Percentiles rank a stretch among this genome's conserved stretches.
Evolutionary conservation across 331 rosid genomes (phyloP).

Genomic region (Cydonia oblonga): DNA sequence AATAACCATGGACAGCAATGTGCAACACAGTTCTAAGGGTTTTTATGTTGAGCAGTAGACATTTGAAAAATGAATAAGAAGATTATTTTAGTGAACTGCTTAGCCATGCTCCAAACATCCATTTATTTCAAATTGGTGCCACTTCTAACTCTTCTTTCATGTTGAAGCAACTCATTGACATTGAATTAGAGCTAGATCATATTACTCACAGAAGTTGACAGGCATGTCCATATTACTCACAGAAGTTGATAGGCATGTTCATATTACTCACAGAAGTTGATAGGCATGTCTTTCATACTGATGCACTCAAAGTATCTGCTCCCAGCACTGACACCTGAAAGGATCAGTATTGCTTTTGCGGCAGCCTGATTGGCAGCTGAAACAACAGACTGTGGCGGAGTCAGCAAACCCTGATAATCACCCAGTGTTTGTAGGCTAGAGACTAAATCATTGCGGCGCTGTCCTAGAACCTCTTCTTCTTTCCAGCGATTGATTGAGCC

Average conservation of each 20-base stretch:
- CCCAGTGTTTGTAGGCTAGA: constrained; percentile 81
- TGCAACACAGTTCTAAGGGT: not conserved
- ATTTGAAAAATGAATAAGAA: no score
- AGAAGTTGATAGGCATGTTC: no score
- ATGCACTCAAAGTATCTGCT: constrained; percentile 74
- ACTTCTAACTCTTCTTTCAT: not conserved
- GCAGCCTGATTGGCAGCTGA: constrained; percentile 88
- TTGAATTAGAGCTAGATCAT: constrained; percentile 4
- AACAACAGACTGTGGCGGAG: constrained; percentile 66
- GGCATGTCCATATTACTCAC: no score
- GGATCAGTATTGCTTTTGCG: constrained; percentile 73
- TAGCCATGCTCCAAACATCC: not conserved
- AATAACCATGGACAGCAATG: not conserved
- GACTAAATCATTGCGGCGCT: constrained; percentile 47
- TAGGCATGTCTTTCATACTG: constrained; percentile 41
- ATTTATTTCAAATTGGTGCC: not conserved
- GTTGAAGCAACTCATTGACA: not conserved
- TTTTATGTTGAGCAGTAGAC: not conserved
- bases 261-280: no score
- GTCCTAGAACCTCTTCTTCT: constrained; percentile 48
- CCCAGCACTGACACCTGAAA: constrained; percentile 64
- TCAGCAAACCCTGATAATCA: constrained; percentile 69
- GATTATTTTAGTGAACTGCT: not conserved
- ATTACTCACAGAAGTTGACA: no score
- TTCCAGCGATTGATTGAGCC: constrained; percentile 43